Evolutionary conservation across 352 stramenopile genomes (phyloP).

Genomic region (Globisporangium rhizosaccharum): DNA sequence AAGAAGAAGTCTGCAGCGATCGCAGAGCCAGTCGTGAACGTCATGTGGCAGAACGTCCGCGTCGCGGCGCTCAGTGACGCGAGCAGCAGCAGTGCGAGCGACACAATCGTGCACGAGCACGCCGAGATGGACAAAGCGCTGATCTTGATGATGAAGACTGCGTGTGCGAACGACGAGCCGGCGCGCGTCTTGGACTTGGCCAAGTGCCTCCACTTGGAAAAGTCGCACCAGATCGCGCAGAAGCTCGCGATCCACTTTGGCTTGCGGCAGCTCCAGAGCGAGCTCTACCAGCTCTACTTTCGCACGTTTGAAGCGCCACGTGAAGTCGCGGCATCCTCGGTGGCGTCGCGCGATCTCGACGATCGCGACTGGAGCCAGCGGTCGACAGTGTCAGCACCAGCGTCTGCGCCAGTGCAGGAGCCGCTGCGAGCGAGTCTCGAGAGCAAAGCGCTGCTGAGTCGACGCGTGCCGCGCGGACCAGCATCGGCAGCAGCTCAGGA

Average conservation of each 20-base stretch:
- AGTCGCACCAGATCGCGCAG: conserved; percentile 79
- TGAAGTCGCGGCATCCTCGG: conserved; percentile 2
- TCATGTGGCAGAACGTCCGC: conserved; percentile 69
- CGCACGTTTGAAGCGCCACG: conserved; percentile 42
- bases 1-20: conserved; percentile 16
- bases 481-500: background rate
- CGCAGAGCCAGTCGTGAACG: conserved; percentile 14
- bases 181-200: conserved; percentile 67
- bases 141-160: conserved; percentile 81
- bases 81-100: background rate
- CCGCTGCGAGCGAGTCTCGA: conserved; percentile 10
- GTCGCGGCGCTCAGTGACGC: conserved; percentile 32
- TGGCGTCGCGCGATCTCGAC: background rate
- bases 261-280: conserved; percentile 59
- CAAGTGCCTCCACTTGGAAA: conserved; percentile 78
- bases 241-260: conserved; percentile 80
- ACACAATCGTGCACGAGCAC: conserved; percentile 46
- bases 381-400: background rate
- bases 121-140: conserved; percentile 81
- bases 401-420: background rate
- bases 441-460: conserved; percentile 15
- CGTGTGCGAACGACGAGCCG: conserved; percentile 61
- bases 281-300: conserved; percentile 70
- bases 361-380: background rate
- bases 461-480: background rate